These are phyloP conservation scores for Penicillium paxilli DNA, from an alignment of 495 filamentous ascomycete species.

Conservation along the genomic window DNA sequence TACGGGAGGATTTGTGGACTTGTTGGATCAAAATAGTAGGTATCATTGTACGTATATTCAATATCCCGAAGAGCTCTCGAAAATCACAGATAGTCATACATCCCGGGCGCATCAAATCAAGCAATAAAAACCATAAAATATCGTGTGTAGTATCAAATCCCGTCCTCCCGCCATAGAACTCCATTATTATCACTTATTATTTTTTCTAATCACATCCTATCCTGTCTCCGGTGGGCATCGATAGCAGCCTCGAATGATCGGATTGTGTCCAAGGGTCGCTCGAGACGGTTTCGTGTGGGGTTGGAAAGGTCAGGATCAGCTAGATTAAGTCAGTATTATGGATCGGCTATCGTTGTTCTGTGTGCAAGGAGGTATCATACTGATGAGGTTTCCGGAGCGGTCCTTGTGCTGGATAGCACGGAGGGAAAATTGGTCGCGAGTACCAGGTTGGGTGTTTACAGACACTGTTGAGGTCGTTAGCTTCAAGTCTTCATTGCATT, in stretches of 20 bases:
- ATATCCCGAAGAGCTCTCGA: neutral
- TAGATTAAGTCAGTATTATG: slow-evolving; percentile 4
- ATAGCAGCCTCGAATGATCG: slow-evolving; percentile 89
- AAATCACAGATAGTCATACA: slow-evolving; percentile 13
- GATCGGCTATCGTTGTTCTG: neutral
- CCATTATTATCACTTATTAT: neutral
- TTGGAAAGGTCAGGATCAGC: slow-evolving; percentile 44
- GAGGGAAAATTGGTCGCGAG: slow-evolving; percentile 55
- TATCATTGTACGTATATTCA: neutral
- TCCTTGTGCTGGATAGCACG: slow-evolving; percentile 78
- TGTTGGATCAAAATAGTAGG: too few relatives aligned
- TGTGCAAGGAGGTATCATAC: slow-evolving; percentile 46
- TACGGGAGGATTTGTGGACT: too few relatives aligned
- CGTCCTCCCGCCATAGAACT: neutral
- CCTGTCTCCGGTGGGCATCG: slow-evolving; percentile 49
- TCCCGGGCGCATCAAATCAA: neutral
- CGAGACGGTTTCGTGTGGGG: slow-evolving; percentile 81
- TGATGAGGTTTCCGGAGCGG: slow-evolving; percentile 75
- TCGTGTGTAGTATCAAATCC: neutral
- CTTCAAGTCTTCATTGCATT: neutral
- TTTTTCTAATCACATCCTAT: slow-evolving; percentile 19
- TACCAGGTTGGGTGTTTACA: slow-evolving; percentile 16
- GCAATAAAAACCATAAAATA: neutral
- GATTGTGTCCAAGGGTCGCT: slow-evolving; percentile 92
- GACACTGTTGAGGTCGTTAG: slow-evolving; percentile 14